Conservation (phyloP, 495 filamentous ascomycete species). For the Geoglossum glabrum region DNA sequence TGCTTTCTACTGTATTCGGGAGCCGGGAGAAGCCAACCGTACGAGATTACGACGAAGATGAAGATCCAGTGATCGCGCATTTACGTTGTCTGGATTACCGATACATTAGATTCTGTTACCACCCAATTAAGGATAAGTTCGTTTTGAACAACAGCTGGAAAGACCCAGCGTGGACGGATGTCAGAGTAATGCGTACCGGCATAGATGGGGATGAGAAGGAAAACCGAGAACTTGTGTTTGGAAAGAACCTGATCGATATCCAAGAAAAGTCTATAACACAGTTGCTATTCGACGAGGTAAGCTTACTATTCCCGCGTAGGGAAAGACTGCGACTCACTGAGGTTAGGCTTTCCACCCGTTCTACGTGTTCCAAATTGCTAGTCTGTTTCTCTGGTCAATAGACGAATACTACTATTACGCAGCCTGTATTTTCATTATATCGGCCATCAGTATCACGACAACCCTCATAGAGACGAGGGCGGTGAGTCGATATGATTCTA, state of each 20-base stretch:
- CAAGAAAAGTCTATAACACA: slow-evolving; percentile 66
- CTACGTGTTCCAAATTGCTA: slow-evolving; percentile 94
- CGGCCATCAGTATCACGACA: slow-evolving; percentile 70
- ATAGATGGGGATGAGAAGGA: slow-evolving; percentile 80
- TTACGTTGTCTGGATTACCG: slow-evolving; percentile 73
- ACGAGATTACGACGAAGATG: slow-evolving; percentile 51
- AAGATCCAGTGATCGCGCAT: slow-evolving; percentile 53
- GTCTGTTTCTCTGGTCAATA: slow-evolving; percentile 81
- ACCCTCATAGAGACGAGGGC: slow-evolving; percentile 80
- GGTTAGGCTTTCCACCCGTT: slow-evolving; percentile 81
- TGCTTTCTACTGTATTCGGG: slow-evolving; percentile 76
- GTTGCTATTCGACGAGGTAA: slow-evolving; percentile 75
- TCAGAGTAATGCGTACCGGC: slow-evolving; percentile 55
- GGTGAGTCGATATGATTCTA: slow-evolving; percentile 25
- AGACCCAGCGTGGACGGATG: slow-evolving; percentile 70
- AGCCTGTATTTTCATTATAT: slow-evolving; percentile 86
- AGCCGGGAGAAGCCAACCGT: slow-evolving; percentile 29
- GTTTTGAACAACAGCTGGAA: slow-evolving; percentile 75
- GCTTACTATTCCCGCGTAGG: slow-evolving; percentile 11
- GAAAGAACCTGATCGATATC: slow-evolving; percentile 74
- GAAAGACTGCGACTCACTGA: not conserved
- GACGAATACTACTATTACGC: slow-evolving; percentile 98
- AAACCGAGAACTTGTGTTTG: slow-evolving; percentile 68
- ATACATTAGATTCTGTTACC: slow-evolving; percentile 82
- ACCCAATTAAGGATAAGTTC: slow-evolving; percentile 76